Evolutionary conservation across 306 rosid species (phyloP).

Genomic region (Pyrus communis): DNA sequence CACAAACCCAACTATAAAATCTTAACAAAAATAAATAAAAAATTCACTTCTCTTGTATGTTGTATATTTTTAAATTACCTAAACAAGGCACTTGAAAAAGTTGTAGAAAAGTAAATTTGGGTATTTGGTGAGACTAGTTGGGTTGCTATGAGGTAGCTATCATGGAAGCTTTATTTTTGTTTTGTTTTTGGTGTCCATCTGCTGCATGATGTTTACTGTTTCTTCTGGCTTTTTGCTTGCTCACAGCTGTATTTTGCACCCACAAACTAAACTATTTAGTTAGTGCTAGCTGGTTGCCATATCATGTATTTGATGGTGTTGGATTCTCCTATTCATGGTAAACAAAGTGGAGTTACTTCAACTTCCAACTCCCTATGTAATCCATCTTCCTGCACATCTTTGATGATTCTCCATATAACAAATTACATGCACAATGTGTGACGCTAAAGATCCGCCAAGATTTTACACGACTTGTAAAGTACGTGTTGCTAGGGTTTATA

Average conservation of each 20-base stretch:
- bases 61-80: too few relatives aligned
- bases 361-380: too few relatives aligned
- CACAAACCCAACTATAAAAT: neutral
- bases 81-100: neutral
- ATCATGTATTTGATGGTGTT: neutral
- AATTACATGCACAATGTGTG: neutral
- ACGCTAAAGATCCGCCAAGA: neutral
- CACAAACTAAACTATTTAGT: neutral
- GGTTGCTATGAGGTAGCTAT: conserved; percentile 16
- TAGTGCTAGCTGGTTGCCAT: conserved; percentile 17
- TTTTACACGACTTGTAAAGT: neutral
- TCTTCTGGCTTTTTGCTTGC: conserved; percentile 5
- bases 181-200: neutral
- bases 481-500: neutral
- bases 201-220: neutral
- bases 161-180: neutral
- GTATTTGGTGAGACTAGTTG: neutral
- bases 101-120: neutral
- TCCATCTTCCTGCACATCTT: neutral
- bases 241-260: conserved; percentile 21
- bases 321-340: neutral
- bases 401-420: neutral
- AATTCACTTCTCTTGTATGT: neutral
- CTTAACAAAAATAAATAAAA: neutral
- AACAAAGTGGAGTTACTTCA: too few relatives aligned